Base-by-base conservation (phyloP, 306 rosid species). In the Ochetophila trinervis region DNA sequence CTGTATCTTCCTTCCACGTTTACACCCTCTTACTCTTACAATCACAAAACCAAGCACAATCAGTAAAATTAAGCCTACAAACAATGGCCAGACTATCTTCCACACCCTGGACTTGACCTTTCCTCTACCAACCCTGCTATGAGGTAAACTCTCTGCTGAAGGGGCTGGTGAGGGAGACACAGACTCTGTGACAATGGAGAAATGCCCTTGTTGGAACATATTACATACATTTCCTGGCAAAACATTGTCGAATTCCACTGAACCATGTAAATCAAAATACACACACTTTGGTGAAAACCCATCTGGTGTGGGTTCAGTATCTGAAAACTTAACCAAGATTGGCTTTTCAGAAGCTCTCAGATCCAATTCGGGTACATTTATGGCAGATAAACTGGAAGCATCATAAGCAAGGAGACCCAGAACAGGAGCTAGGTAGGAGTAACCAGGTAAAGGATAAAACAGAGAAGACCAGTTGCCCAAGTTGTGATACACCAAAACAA, bases 401-500 rank as follows among this genome's bases (percentile, higher is more conserved):
- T 37, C 74, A 51, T 83, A 86, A 62, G 82, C 81, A 6, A 86
- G 49, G 0, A 86, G 69, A 42, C 91, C 91, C 57, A 86, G 5
- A 67, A 86, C 75, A 48, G 91, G 88, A 51, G 77, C 78, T 60
- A 86, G 57, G 70, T 80, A 86, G 9, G 80, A 35, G 54, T 55
- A 80, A 37, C 88, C 86, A 22, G 79, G 82, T 45, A 86, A 68
- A 71, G 91, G 79, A 67, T 83, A 86, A 57, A 78, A 63, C 6
- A 1, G 5, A 12, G 80, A 15, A 63, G 88, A 80, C 81, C 79
- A 78, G 36, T 82, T 85, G 42, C 86, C 91, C 15, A 86, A 44
- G 60, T 80, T 86, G 6, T 86, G 91, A 60, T 86, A 78, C 0
- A 86, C 84, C 68, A 83, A 70, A 0, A 65, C 84, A 32, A 86